Percentiles rank a stretch among this genome's conserved stretches.
These are phyloP conservation scores for Priceomyces carsonii DNA, from an alignment of 805 yeast species.

Conservation along the genomic window DNA sequence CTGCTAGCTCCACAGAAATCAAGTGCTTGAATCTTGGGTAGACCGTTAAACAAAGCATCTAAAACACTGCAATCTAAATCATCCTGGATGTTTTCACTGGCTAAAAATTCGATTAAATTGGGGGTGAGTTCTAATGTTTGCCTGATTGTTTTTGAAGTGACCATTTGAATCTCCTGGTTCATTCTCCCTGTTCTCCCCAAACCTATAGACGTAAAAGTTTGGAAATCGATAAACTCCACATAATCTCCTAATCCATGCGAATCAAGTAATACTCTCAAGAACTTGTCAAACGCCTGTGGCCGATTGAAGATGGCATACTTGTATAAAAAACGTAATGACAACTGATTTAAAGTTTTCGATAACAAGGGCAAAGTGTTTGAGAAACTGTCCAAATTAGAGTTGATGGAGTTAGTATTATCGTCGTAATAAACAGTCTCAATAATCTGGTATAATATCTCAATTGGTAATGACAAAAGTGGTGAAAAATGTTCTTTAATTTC, in stretches of 20 bases:
- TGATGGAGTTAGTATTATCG: conserved; percentile 51
- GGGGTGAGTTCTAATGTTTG: conserved; percentile 64
- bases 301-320: conserved; percentile 73
- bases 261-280: conserved; percentile 53
- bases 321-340: conserved; percentile 59
- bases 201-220: conserved; percentile 86
- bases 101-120: conserved; percentile 74
- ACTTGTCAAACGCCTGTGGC: conserved; percentile 75
- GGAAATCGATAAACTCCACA: conserved; percentile 80
- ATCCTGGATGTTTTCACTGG: conserved; percentile 81
- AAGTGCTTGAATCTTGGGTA: conserved; percentile 60
- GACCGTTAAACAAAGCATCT: conserved; percentile 51
- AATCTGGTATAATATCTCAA: conserved; percentile 56
- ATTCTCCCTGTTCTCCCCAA: conserved; percentile 85
- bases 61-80: conserved; percentile 69
- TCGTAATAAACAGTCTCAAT: conserved; percentile 57
- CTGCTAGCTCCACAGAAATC: conserved; percentile 92
- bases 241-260: conserved; percentile 52
- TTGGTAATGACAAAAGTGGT: conserved; percentile 42
- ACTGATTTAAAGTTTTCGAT: conserved; percentile 56
- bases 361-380: conserved; percentile 55
- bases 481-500: conserved; percentile 7
- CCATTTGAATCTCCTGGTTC: conserved; percentile 91
- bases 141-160: conserved; percentile 70
- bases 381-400: conserved; percentile 52